These are phyloP conservation scores for Fraxinus angustifolia DNA, from an alignment of 305 asterid species.

Conservation along the genomic window DNA sequence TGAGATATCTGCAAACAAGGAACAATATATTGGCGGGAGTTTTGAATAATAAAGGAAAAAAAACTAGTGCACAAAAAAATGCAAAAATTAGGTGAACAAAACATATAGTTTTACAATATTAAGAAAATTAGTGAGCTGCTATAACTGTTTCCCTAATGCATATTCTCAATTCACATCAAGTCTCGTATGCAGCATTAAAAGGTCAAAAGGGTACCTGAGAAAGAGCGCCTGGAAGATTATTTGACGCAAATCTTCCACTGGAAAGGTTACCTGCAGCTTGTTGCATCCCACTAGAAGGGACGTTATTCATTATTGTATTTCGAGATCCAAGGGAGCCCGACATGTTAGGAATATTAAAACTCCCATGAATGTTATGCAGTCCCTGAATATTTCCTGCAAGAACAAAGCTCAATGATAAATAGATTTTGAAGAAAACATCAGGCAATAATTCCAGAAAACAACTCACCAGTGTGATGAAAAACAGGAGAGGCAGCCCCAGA, in stretches of 20 bases:
- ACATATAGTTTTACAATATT: background rate
- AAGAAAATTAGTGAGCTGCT: background rate
- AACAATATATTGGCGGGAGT: conserved; percentile 13
- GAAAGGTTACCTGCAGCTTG: conserved; percentile 79
- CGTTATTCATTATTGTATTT: conserved; percentile 66
- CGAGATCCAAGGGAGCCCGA: conserved; percentile 89
- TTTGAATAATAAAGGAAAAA: background rate
- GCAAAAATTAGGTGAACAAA: conserved; percentile 14
- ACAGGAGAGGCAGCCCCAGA: conserved; percentile 91
- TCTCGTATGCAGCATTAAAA: conserved; percentile 21
- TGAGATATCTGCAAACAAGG: conserved; percentile 75
- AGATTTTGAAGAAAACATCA: conserved; percentile 10
- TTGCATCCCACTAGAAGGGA: conserved; percentile 86
- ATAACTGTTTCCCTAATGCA: conserved; percentile 13
- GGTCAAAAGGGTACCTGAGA: conserved; percentile 62
- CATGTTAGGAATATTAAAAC: conserved; percentile 76
- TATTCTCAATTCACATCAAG: conserved; percentile 3
- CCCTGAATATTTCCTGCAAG: conserved; percentile 90
- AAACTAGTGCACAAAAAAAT: background rate
- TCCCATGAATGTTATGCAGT: conserved; percentile 83
- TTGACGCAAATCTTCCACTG: conserved; percentile 86
- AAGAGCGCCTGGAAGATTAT: conserved; percentile 76
- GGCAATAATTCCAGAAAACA: conserved; percentile 27
- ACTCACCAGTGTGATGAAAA: conserved; percentile 79
- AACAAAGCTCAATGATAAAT: conserved; percentile 24